Conservation (phyloP, 192 early-diverging fungal genomes). For the Backusella liffmaniae region DNA sequence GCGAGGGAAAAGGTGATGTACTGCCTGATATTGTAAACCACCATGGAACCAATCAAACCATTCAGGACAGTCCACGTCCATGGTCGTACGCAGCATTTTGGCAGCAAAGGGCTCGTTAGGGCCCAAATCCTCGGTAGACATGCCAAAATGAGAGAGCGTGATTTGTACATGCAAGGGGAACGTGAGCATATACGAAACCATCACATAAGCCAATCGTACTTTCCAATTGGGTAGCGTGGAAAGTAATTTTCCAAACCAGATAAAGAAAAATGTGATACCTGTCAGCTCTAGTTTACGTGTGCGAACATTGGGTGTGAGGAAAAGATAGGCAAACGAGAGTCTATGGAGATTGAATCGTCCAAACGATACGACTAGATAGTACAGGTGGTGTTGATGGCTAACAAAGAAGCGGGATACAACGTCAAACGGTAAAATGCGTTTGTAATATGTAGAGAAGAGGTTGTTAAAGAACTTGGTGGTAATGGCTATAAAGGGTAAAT, state of each 20-base stretch:
- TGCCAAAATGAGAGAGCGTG: conserved; percentile 94
- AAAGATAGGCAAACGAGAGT: conserved; percentile 67
- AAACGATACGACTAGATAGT: conserved; percentile 84
- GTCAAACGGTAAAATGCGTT: conserved; percentile 81
- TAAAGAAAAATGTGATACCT: conserved; percentile 73
- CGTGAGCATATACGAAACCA: conserved; percentile 81
- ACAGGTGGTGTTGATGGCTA: conserved; percentile 80
- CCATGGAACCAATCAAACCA: conserved; percentile 99
- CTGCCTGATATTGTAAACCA: conserved; percentile 94
- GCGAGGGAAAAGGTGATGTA: conserved; percentile 94
- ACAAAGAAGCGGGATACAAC: conserved; percentile 72
- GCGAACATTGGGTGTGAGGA: conserved; percentile 63
- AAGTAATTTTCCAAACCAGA: conserved; percentile 76
- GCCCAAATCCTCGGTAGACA: conserved; percentile 77
- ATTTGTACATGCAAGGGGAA: conserved; percentile 93
- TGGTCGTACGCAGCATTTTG: conserved; percentile 86
- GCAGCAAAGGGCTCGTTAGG: conserved; percentile 79
- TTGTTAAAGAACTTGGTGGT: conserved; percentile 75
- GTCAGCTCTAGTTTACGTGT: conserved; percentile 74
- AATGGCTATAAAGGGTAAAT: conserved; percentile 93
- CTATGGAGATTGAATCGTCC: conserved; percentile 93
- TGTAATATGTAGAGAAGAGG: conserved; percentile 89
- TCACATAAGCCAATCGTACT: conserved; percentile 61
- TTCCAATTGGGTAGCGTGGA: conserved; percentile 68
- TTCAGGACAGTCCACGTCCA: conserved; percentile 93